Base-by-base conservation (phyloP, 495 filamentous ascomycete genomes). In the Annulohypoxylon stygium region DNA sequence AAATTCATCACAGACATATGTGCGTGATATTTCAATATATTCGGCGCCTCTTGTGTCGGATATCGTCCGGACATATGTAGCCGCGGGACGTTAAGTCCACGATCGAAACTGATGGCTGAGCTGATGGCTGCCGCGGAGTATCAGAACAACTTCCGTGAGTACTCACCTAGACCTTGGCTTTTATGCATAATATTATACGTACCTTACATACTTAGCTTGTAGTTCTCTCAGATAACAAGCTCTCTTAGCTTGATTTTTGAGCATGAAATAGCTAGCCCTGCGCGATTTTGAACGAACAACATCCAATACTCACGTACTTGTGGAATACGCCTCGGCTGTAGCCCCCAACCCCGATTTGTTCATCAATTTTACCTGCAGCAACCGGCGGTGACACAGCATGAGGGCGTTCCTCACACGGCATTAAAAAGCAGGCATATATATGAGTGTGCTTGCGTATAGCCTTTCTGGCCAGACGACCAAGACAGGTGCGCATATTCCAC, bases 381-480 rank as follows among this genome's bases (percentile, higher is more conserved):
- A 26, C 48, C 62, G 36, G 20, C n/a, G 48, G 65, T 54, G 48
- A 68, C 45, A 68, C 65, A 55, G 23, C 57, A 68, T 68, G 36
- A 54, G 36, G 36, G 45, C 11, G 41, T 26, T 23, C 41, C 33
- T 45, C 36, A 30, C 55, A 61, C n/a, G 45, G 30, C 48, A 61
- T 34, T 30, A 61, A 45, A 45, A 43, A 68, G 30, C 30, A 30
- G 30, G 30, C 61, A 34, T 61, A 26, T 33, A 5, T 5, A 20
- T 10, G 14, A 58, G 10, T 25, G 26, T 57, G 62, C 51, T 16
- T 36, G 39, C 25, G 39, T 58, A 48, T 48, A 10, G 33, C 54
- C 10, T 14, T 43, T 43, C 6, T 54, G 18, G 4, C 34, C 34
- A 41, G 14, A 34, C n/a, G 47, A 55, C 12, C 48, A 45, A 25